phyloP scores from a whole-genome alignment of 2,329 filamentous ascomycete genomes.

The Colletotrichum sp. region DNA sequence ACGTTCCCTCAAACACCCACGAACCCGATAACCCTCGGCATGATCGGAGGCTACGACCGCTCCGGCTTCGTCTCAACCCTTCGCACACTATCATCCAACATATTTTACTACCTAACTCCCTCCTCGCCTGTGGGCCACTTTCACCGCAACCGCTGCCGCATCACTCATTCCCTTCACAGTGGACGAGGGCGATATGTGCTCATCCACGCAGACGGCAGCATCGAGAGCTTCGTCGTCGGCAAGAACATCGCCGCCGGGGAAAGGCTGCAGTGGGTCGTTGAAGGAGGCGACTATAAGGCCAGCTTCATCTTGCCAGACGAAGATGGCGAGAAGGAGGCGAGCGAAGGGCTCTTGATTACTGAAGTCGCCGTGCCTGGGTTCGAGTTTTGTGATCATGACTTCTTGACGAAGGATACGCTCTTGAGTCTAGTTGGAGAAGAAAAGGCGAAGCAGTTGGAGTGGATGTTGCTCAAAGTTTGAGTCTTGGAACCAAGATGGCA shows the following conservation, averaged over 20 bases:
- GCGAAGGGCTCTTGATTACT: constrained; percentile 64
- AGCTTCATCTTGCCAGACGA: constrained; percentile 57
- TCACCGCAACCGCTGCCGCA: constrained; percentile 66
- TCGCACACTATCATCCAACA: background rate
- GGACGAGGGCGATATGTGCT: constrained; percentile 68
- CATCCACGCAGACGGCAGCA: constrained; percentile 59
- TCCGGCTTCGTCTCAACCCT: background rate
- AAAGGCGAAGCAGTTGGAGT: constrained; percentile 51
- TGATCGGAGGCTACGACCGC: constrained; percentile 38
- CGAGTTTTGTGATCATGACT: constrained; percentile 70
- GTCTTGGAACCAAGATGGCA: background rate
- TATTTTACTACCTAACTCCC: constrained; percentile 59
- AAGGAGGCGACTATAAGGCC: constrained; percentile 70
- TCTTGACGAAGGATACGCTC: constrained; percentile 57
- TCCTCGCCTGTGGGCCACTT: constrained; percentile 60
- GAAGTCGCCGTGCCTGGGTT: constrained; percentile 74
- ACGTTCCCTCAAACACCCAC: constrained; percentile 49
- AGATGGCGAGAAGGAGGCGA: constrained; percentile 40
- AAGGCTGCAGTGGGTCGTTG: constrained; percentile 70
- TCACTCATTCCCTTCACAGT: constrained; percentile 68
- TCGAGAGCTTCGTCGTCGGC: constrained; percentile 71
- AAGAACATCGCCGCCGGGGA: constrained; percentile 61
- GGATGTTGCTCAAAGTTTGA: constrained; percentile 39
- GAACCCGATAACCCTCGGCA: constrained; percentile 35
- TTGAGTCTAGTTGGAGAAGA: constrained; percentile 55